phyloP scores from a whole-genome alignment of 345 rosid genomes.

The Angophora floribunda region DNA sequence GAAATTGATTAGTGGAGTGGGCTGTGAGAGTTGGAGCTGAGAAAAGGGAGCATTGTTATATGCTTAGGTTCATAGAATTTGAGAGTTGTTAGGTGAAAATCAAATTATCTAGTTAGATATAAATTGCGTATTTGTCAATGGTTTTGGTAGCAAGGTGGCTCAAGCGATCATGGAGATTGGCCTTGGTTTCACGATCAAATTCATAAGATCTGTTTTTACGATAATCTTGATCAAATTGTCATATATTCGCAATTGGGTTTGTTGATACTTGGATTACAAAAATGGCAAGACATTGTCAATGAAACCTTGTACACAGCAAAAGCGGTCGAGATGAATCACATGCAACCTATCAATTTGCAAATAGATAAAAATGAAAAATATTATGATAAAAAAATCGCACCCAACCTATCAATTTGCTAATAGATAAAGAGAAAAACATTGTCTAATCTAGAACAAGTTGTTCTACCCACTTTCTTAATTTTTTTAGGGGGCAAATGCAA shows the following conservation, averaged over 20 bases:
- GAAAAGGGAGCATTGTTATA: not conserved
- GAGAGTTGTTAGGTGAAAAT: no score
- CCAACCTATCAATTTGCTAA: not conserved
- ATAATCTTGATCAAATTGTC: not conserved
- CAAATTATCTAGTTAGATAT: no score
- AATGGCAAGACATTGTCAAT: not conserved
- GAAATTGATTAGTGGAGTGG: not conserved
- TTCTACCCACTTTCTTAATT: not conserved
- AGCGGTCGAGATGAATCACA: not conserved
- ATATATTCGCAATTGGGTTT: not conserved
- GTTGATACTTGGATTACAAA: not conserved
- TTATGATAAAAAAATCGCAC: not conserved
- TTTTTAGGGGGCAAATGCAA: not conserved
- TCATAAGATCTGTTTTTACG: not conserved
- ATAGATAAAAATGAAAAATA: not conserved
- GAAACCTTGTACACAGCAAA: not conserved
- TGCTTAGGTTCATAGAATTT: not conserved
- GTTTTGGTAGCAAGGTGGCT: no score
- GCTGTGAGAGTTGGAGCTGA: not conserved
- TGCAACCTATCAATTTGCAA: not conserved
- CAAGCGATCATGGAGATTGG: not conserved
- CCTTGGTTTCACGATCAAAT: not conserved
- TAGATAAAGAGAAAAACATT: no score
- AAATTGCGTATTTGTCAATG: not conserved
- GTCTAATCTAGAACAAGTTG: not conserved